These are phyloP conservation scores for Myotisia sp. DNA, from an alignment of 2,329 filamentous ascomycete genomes.

Conservation along the genomic window DNA sequence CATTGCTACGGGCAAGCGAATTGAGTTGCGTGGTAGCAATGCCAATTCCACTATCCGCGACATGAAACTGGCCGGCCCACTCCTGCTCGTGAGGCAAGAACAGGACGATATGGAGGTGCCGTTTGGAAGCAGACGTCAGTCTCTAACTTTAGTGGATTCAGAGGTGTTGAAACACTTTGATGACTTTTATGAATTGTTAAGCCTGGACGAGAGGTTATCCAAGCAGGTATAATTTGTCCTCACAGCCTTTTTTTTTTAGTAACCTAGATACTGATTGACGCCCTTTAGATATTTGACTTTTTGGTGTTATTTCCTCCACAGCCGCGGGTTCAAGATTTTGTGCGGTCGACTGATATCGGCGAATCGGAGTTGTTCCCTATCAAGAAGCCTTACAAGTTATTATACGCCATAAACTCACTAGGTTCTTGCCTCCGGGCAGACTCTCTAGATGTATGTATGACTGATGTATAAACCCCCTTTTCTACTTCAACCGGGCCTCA, in stretches of 20 bases:
- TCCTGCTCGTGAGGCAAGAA: slow-evolving; percentile 50
- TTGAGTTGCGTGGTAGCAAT: slow-evolving; percentile 44
- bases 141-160: slow-evolving; percentile 52
- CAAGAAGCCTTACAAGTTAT: slow-evolving; percentile 54
- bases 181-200: slow-evolving; percentile 67
- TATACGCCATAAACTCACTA: slow-evolving; percentile 59
- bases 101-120: slow-evolving; percentile 33
- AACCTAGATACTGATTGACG: slow-evolving; percentile 7
- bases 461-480: too few relatives aligned
- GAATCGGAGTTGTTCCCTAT: slow-evolving; percentile 53
- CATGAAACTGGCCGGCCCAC: slow-evolving; percentile 44
- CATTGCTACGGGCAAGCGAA: slow-evolving; percentile 54
- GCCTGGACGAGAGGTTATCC: slow-evolving; percentile 55
- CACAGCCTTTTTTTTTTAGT: not conserved
- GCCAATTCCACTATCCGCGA: slow-evolving; percentile 52
- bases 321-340: slow-evolving; percentile 43
- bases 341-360: slow-evolving; percentile 41
- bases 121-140: slow-evolving; percentile 28
- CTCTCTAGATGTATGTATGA: slow-evolving; percentile 23
- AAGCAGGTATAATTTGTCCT: slow-evolving; percentile 40
- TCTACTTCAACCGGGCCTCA: too few relatives aligned
- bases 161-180: slow-evolving; percentile 73
- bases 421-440: slow-evolving; percentile 44
- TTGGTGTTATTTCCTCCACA: slow-evolving; percentile 56
- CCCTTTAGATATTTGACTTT: slow-evolving; percentile 51